These are phyloP conservation scores for Zygnema circumcarinatum DNA, from an alignment of 139 green algal species.

Conservation along the genomic window DNA sequence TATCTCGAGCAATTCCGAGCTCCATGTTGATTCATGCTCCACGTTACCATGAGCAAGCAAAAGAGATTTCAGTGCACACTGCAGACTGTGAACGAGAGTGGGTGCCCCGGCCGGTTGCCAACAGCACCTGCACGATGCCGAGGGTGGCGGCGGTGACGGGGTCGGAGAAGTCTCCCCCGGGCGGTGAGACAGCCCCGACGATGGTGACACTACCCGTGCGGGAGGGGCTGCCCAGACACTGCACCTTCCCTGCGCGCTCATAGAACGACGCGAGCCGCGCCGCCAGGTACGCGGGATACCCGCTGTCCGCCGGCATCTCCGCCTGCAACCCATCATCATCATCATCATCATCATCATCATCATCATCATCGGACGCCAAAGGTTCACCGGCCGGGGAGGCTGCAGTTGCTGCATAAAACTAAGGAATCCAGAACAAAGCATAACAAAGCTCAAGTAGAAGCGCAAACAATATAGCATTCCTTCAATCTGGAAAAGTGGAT, in stretches of 20 bases:
- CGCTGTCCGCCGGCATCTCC: constrained; percentile 98
- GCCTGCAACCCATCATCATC: constrained; percentile 65
- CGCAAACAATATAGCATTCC: too few relatives aligned
- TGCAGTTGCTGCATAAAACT: too few relatives aligned
- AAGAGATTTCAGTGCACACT: neutral
- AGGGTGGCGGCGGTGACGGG: constrained; percentile 97
- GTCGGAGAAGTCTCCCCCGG: constrained; percentile 97
- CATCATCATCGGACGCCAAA: too few relatives aligned
- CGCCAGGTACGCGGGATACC: constrained; percentile 74
- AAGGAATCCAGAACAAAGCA: too few relatives aligned
- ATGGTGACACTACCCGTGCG: constrained; percentile 97
- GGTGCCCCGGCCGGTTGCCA: too few relatives aligned
- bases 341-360: neutral
- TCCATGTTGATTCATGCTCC: too few relatives aligned
- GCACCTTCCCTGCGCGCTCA: constrained; percentile 94
- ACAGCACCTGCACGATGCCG: constrained; percentile 96
- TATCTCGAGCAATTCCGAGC: too few relatives aligned
- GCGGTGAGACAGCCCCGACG: constrained; percentile 96
- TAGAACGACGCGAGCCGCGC: constrained; percentile 95
- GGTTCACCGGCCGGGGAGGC: too few relatives aligned
- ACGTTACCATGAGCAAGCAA: constrained; percentile 7
- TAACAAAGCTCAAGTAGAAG: neutral
- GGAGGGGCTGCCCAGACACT: constrained; percentile 88
- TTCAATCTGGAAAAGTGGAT: too few relatives aligned
- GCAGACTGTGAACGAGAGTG: neutral